phyloP scores from a whole-genome alignment of 2,329 filamentous ascomycete species.

The Dactylellina parvicollis region DNA sequence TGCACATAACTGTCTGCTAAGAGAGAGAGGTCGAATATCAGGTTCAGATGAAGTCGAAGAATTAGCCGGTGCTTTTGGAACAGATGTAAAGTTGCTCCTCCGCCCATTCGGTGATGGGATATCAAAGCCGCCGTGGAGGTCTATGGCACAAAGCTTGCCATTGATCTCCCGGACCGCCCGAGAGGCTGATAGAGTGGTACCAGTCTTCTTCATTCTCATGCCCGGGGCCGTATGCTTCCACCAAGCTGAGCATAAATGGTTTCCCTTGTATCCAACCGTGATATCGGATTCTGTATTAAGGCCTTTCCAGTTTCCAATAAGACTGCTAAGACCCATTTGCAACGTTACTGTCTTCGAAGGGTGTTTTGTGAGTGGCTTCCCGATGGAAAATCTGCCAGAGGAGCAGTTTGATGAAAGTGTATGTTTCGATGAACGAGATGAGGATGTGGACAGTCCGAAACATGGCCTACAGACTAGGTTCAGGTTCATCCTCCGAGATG shows the following conservation, averaged over 20 bases:
- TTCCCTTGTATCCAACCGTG: neutral
- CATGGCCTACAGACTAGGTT: constrained; percentile 12
- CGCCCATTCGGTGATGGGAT: neutral
- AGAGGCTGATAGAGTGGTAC: neutral
- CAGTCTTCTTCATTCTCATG: neutral
- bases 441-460: constrained; percentile 48
- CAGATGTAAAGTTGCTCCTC: neutral
- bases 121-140: constrained; percentile 21
- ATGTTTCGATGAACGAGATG: constrained; percentile 46
- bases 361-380: constrained; percentile 34
- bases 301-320: neutral
- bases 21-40: constrained; percentile 3
- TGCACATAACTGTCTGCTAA: neutral
- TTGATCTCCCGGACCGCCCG: constrained; percentile 22
- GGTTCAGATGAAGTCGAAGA: neutral
- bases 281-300: neutral
- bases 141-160: constrained; percentile 23
- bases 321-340: constrained; percentile 17
- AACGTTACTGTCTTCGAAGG: constrained; percentile 14
- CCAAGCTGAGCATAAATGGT: constrained; percentile 13
- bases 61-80: neutral
- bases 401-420: constrained; percentile 50
- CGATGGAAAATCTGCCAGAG: constrained; percentile 37
- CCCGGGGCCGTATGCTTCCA: constrained; percentile 1
- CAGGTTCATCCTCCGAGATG: neutral